phyloP scores from a whole-genome alignment of 2,329 filamentous ascomycete genomes.

The Colletotrichum lindemuthianum region DNA sequence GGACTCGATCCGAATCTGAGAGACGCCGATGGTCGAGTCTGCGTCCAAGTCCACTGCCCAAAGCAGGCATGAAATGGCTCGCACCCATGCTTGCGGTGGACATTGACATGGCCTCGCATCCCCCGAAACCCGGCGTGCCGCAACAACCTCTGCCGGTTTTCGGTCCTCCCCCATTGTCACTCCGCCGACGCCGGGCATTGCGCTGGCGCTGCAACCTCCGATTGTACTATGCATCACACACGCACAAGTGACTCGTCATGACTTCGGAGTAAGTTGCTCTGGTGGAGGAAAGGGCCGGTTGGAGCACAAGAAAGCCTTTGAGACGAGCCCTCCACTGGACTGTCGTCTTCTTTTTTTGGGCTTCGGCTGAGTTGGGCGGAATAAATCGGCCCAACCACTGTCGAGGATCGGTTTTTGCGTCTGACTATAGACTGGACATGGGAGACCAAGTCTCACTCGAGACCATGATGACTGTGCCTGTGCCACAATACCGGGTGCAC shows the following conservation, averaged over 20 bases:
- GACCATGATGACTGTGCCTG: slow-evolving; percentile 22
- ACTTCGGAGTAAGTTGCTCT: slow-evolving; percentile 1
- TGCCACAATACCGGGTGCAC: background rate
- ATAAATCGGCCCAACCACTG: slow-evolving; percentile 2
- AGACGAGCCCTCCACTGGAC: background rate
- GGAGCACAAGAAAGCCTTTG: background rate
- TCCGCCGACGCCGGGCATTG: slow-evolving; percentile 35
- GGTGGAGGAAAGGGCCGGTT: background rate
- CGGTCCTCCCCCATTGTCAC: slow-evolving; percentile 34
- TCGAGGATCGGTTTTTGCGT: background rate
- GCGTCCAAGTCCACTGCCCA: slow-evolving; percentile 12
- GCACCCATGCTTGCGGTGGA: slow-evolving; percentile 8
- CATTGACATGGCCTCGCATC: slow-evolving; percentile 24
- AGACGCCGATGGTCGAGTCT: slow-evolving; percentile 15
- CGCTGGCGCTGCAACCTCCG: slow-evolving; percentile 13
- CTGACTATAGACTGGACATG: slow-evolving; percentile 6
- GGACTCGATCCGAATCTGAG: slow-evolving; percentile 10
- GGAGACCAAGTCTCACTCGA: slow-evolving; percentile 12
- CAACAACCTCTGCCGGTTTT: slow-evolving; percentile 33
- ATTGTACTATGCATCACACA: slow-evolving; percentile 10
- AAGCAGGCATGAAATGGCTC: slow-evolving; percentile 19
- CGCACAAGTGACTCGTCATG: slow-evolving; percentile 6
- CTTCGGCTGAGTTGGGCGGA: background rate
- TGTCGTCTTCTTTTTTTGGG: background rate
- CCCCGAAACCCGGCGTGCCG: slow-evolving; percentile 35